These are phyloP conservation scores for Tardiomyces digboiensis DNA, from an alignment of 1,139 yeast genomes.

Conservation along the genomic window DNA sequence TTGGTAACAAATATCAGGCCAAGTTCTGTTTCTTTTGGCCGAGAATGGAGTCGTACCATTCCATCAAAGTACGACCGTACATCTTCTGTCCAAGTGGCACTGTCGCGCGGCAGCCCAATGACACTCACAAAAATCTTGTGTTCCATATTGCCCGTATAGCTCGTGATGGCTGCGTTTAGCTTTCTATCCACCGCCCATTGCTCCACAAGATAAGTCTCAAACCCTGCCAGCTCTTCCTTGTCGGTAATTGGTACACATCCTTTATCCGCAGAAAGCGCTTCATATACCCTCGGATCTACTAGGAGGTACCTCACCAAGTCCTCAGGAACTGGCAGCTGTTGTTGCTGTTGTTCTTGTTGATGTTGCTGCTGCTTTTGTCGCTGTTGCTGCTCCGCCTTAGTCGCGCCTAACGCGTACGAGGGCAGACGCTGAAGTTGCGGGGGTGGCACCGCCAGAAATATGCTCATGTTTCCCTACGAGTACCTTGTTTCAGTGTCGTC, in stretches of 20 bases:
- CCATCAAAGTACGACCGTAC: constrained; percentile 49
- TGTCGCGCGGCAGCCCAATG: constrained; percentile 48
- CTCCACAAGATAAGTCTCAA: constrained; percentile 84
- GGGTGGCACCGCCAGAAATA: too few relatives aligned
- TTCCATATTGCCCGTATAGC: constrained; percentile 72
- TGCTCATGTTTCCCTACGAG: too few relatives aligned
- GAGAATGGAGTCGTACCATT: constrained; percentile 49
- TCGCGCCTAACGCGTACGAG: too few relatives aligned
- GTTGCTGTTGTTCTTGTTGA: too few relatives aligned
- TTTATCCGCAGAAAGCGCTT: neutral
- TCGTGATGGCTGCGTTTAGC: constrained; percentile 58
- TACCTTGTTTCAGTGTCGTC: too few relatives aligned
- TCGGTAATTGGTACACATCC: neutral
- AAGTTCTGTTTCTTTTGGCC: constrained; percentile 40
- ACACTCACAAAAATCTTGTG: constrained; percentile 54
- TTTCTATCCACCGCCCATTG: constrained; percentile 83
- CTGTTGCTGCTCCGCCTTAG: too few relatives aligned
- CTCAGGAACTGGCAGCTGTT: neutral
- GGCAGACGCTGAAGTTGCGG: too few relatives aligned
- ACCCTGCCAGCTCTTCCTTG: constrained; percentile 36
- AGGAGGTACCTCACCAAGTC: neutral
- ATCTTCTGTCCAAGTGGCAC: constrained; percentile 45
- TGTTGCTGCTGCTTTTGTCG: too few relatives aligned
- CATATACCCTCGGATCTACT: neutral
- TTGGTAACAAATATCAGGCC: constrained; percentile 74